Evolutionary conservation across 2,329 filamentous ascomycete genomes (phyloP), one percentile per base, ranked within the genome.

Genomic region (Penicillium nordicum): DNA sequence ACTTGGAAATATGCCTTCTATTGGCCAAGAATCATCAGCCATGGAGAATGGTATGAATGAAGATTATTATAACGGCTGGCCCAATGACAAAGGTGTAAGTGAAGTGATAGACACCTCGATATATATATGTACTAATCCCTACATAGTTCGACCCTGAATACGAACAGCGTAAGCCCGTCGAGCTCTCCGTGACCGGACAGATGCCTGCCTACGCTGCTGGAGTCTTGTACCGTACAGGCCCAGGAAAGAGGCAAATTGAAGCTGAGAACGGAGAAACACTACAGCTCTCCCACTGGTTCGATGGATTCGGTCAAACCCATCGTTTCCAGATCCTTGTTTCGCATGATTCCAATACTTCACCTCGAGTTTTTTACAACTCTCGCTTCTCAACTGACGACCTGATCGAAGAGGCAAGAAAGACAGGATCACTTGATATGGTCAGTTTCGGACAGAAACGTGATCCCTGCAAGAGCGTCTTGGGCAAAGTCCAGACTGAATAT

Each of bases 241-340:
- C 89, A 0, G 88, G 89, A 1, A 80, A 82, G 29, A 84, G 82
- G 69, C 81, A 81, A 37, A 74, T 91, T 3, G 78, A 85, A n/a
- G 85, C 84, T 0, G 73, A 82, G 2, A 78, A 79, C 4, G 84
- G 85, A n/a, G 74, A 73, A 14, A 82, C 79, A 0, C 86, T 86
- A 65, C 77, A 79, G 32, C 78, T 87, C 12, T 83, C 80, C 1
- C 89, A 94, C 70, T 94, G 90, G 90, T 94, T 94, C 63, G 90
- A 94, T 68, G 88, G 88, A 6, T 85, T 91, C 47, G 68, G 57
- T 82, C 84, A 3, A 83, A 89, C 53, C 79, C 88, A 93, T 73
- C 84, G 83, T 29, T 93, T 93, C 68, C 81, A 90, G 55, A 88
- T 93, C 32, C 65, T 84, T 3, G 69, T 80, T 0, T 60, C 78